Conservation (phyloP, 768 basidiomycete species). For the Zangia roseola region DNA sequence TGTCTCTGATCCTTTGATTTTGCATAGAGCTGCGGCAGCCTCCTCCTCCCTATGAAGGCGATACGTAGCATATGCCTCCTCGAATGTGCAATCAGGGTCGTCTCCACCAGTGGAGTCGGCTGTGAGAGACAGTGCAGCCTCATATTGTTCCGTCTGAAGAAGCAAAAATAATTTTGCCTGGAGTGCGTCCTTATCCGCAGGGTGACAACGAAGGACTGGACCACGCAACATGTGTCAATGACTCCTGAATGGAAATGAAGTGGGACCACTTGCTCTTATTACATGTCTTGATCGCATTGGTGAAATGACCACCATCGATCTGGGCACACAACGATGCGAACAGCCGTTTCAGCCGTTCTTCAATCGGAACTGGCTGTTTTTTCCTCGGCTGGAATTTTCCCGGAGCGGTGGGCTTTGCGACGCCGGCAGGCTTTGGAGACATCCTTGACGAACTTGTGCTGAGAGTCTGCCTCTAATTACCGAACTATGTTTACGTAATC, state of each 20-base stretch:
- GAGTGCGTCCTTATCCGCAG: conserved; percentile 66
- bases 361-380: conserved; percentile 21
- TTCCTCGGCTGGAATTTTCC: conserved; percentile 14
- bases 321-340: conserved; percentile 84
- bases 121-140: conserved; percentile 62
- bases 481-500: conserved; percentile 21
- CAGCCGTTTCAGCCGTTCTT: conserved; percentile 48
- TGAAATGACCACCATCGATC: conserved; percentile 85
- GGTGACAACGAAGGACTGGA: conserved; percentile 69
- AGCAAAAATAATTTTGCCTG: conserved; percentile 87
- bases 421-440: conserved; percentile 17
- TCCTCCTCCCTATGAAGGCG: conserved; percentile 76
- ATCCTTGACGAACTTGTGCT: conserved; percentile 8
- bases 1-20: conserved; percentile 42
- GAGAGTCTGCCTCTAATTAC: conserved; percentile 20
- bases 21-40: conserved; percentile 51
- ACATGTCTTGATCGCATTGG: conserved; percentile 87
- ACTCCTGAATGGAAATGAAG: conserved; percentile 21
- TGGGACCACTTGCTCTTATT: conserved; percentile 69
- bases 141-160: conserved; percentile 83
- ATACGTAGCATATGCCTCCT: conserved; percentile 82
- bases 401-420: conserved; percentile 3
- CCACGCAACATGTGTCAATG: conserved; percentile 16
- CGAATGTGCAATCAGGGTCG: conserved; percentile 44
- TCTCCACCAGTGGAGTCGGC: conserved; percentile 16